Base-by-base conservation (phyloP, 1,139 yeast genomes). In the Suhomyces ambrosiae region DNA sequence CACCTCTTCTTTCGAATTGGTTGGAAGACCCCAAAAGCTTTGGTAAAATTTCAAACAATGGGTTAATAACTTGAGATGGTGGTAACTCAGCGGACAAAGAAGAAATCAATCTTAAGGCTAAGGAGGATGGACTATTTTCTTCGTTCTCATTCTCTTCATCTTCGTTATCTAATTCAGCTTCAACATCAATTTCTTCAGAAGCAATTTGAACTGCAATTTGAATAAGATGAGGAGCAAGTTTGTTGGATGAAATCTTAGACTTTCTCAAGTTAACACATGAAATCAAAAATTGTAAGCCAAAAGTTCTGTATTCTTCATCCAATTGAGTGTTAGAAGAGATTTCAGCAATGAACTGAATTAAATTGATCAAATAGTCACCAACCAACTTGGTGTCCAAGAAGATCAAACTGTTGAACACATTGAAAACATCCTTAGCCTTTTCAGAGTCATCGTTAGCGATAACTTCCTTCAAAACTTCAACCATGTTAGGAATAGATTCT, bases 131-230 rank as follows among this genome's bases (percentile, higher is more conserved):
- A 41, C 82, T 76, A 54, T 80, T 86, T 64, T 90, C 97, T 64
- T 88, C 96, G 56, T 88, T 89, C 63, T 88, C 96, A 50, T 86
- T 90, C 53, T 87, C 92, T 57, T 87, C 96, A 44, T 85, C 88
- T 56, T 86, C 95, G 41, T 76, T 82, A 46, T 80, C 82, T 48
- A 85, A 72, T 57, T 82, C 90, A 25, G 80, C 88, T 41, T 71
- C 76, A 36, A 80, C 76, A 56, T 85, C 94, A 49, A 82, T 70
- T 59, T 83, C 89, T 65, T 88, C 95, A 43, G 94, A 76, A 18
- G 94, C 84, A 49, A 92, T 81, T 53, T 79, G 76, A 44, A 88
- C 68, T 42, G 95, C 94, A 43, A 86, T 75, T 47, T 79, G 62
- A 30, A 94, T 80, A 49, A 94, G 73, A 44, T 76, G 79, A 35